A percentile compares a stretch with the other conserved stretches of the same genome.
Conservation (phyloP, 2,329 filamentous ascomycete species). For the Pyricularia sp. region DNA sequence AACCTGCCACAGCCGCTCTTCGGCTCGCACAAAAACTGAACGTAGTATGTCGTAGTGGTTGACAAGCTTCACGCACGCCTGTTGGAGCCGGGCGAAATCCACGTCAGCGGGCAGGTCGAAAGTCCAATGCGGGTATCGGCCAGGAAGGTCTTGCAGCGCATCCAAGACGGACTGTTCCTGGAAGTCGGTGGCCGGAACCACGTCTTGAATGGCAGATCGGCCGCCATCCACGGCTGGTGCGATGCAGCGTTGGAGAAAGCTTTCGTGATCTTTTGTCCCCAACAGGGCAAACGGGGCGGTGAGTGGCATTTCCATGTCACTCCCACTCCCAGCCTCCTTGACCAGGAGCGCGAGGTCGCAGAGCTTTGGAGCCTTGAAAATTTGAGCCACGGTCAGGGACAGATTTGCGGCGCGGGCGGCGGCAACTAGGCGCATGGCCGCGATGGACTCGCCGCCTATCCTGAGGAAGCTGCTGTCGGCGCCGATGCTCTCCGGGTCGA, state of each 20-base stretch:
- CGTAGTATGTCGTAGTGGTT: neutral
- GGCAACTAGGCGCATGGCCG: conserved; percentile 43
- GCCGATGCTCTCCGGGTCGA: conserved; percentile 37
- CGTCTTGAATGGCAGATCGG: neutral
- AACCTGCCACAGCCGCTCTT: neutral
- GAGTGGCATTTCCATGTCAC: neutral
- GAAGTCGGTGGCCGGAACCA: neutral
- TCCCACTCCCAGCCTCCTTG: neutral
- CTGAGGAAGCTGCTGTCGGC: conserved; percentile 51
- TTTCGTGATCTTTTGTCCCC: neutral
- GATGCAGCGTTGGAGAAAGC: neutral
- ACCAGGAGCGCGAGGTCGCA: neutral
- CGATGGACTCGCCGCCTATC: conserved; percentile 50
- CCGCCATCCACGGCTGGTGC: neutral
- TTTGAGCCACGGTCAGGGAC: neutral
- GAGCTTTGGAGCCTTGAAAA: neutral
- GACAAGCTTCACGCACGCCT: neutral
- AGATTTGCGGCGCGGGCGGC: neutral
- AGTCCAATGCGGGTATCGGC: neutral
- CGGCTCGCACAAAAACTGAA: neutral
- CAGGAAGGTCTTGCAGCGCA: neutral
- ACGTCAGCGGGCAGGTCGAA: neutral
- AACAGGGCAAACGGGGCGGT: neutral
- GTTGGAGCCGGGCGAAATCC: neutral
- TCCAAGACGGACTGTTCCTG: neutral